These are phyloP conservation scores for Tulasnella sp. DNA, from an alignment of 768 basidiomycete genomes.

Conservation along the genomic window DNA sequence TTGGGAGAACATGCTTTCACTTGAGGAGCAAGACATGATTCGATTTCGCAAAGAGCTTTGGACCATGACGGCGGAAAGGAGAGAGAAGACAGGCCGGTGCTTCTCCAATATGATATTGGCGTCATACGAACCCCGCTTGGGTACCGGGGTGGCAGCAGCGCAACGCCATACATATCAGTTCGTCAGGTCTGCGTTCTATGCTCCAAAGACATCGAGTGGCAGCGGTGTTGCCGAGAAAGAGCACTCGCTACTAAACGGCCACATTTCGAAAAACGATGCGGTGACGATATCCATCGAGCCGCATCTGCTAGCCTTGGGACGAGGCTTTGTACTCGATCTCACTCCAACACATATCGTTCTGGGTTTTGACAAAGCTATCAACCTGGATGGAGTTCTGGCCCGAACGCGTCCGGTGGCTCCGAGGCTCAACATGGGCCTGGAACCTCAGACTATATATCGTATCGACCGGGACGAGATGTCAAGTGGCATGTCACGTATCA, in stretches of 20 bases:
- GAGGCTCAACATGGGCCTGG: background rate
- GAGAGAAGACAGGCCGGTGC: conserved; percentile 75
- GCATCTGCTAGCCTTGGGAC: conserved; percentile 65
- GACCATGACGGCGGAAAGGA: conserved; percentile 72
- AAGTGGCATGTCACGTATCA: conserved; percentile 74
- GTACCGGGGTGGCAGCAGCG: conserved; percentile 40
- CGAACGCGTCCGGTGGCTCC: conserved; percentile 22
- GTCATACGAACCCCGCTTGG: conserved; percentile 23
- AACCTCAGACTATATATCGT: conserved; percentile 42
- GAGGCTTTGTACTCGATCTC: conserved; percentile 74
- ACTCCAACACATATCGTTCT: conserved; percentile 51
- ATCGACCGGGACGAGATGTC: conserved; percentile 91
- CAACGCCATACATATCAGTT: conserved; percentile 76
- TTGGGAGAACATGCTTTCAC: conserved; percentile 78
- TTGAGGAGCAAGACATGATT: conserved; percentile 79
- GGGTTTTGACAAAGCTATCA: conserved; percentile 75
- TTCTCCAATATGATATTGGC: conserved; percentile 71
- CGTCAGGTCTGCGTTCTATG: conserved; percentile 20
- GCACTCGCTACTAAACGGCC: conserved; percentile 54
- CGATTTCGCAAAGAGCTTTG: conserved; percentile 86
- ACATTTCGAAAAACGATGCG: conserved; percentile 69
- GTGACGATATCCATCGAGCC: conserved; percentile 83
- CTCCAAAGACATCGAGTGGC: background rate
- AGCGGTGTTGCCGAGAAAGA: conserved; percentile 14
- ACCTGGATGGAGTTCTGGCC: conserved; percentile 36